phyloP scores from a whole-genome alignment of 371 early-diverging fungal species.

The Circinella umbellata region DNA sequence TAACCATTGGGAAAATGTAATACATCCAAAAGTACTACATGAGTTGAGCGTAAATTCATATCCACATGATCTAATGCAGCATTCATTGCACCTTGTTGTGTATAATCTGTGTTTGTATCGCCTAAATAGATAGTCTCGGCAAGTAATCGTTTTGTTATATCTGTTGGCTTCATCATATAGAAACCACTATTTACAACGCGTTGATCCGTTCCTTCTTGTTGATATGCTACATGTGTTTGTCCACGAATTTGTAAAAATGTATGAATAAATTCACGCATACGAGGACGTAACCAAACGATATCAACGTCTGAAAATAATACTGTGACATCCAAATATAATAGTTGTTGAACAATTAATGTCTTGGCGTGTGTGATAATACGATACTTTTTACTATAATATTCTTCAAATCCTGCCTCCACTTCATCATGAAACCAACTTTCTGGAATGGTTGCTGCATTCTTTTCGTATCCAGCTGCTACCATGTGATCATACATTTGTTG shows the following conservation, averaged over 20 bases:
- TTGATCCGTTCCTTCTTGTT: constrained; percentile 36
- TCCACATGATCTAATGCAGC: constrained; percentile 27
- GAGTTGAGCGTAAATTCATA: constrained; percentile 27
- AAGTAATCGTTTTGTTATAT: constrained; percentile 29
- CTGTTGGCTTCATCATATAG: constrained; percentile 33
- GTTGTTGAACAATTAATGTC: constrained; percentile 35
- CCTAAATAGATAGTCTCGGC: constrained; percentile 33
- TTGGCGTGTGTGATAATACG: constrained; percentile 47
- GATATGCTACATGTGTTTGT: constrained; percentile 32
- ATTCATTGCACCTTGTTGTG: constrained; percentile 41
- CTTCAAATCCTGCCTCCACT: constrained; percentile 43
- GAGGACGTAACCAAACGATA: constrained; percentile 34
- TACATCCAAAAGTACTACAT: constrained; percentile 32
- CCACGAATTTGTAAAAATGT: constrained; percentile 26
- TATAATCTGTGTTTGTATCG: constrained; percentile 23
- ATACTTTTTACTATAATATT: constrained; percentile 46
- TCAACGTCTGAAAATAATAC: constrained; percentile 43
- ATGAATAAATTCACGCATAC: constrained; percentile 24
- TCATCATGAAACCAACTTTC: constrained; percentile 45
- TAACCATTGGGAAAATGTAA: constrained; percentile 36
- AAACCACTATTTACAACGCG: constrained; percentile 34
- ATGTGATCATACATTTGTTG: constrained; percentile 41
- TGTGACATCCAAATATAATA: constrained; percentile 34
- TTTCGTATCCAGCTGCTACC: constrained; percentile 32
- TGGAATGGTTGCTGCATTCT: constrained; percentile 39